Evolutionary conservation across 2,329 filamentous ascomycete genomes (phyloP).

Genomic region (Penicillium rolfsii): DNA sequence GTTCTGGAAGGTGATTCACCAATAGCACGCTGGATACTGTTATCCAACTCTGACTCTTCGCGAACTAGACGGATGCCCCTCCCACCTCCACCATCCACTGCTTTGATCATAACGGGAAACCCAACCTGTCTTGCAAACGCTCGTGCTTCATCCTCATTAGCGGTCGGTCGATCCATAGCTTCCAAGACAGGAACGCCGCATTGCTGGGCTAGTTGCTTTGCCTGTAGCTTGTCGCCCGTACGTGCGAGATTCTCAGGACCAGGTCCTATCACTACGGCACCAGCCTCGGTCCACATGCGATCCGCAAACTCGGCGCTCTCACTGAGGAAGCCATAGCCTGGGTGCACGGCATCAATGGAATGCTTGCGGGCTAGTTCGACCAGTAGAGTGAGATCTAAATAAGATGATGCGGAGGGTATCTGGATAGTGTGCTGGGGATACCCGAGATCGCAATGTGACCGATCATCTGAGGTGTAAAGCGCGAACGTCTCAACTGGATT

Average conservation of each 20-base stretch:
- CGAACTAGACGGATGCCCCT: conserved; percentile 61
- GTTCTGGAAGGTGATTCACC: conserved; percentile 62
- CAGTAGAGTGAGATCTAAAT: conserved; percentile 57
- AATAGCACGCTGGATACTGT: conserved; percentile 54
- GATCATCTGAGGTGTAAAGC: conserved; percentile 60
- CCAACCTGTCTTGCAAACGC: conserved; percentile 62
- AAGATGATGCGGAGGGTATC: conserved; percentile 56
- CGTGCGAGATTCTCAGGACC: conserved; percentile 59
- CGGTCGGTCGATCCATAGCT: conserved; percentile 52
- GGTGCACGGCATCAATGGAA: conserved; percentile 60
- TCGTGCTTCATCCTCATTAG: conserved; percentile 47
- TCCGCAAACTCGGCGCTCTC: conserved; percentile 57
- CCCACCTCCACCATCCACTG: conserved; percentile 66
- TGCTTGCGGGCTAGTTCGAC: conserved; percentile 54
- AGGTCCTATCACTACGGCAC: conserved; percentile 57
- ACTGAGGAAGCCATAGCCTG: conserved; percentile 66
- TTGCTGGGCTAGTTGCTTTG: conserved; percentile 55
- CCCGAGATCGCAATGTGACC: conserved; percentile 56
- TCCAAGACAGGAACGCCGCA: conserved; percentile 58
- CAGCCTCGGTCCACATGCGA: conserved; percentile 55
- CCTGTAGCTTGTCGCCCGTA: conserved; percentile 62
- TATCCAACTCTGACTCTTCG: conserved; percentile 49
- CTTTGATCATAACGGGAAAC: conserved; percentile 65
- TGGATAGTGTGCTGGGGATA: conserved; percentile 54
- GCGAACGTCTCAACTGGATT: conserved; percentile 56